Evolutionary conservation across 192 early-diverging fungal genomes (phyloP).

Genomic region (Gamsiella multidivaricata): DNA sequence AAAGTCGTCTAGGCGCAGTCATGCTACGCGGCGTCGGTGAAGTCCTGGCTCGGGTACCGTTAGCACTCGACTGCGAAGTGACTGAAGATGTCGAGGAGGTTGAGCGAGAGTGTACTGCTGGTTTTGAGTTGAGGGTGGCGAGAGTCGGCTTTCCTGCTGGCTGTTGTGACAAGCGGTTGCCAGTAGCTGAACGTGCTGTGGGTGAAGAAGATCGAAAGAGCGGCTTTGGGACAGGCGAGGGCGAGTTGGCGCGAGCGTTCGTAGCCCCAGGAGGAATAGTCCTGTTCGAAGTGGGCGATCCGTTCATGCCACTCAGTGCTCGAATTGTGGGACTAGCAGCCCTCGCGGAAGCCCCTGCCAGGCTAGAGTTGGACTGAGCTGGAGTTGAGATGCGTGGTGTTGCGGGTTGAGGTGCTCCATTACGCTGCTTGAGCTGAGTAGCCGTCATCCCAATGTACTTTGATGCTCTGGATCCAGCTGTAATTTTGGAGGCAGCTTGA

Average conservation of each 20-base stretch:
- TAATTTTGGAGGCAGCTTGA: slow-evolving; percentile 59
- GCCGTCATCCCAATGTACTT: slow-evolving; percentile 69
- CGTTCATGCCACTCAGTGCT: slow-evolving; percentile 10
- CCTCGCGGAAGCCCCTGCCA: slow-evolving; percentile 6
- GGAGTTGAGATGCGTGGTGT: neutral
- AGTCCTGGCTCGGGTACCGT: slow-evolving; percentile 21
- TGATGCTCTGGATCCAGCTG: slow-evolving; percentile 66
- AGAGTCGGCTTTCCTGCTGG: slow-evolving; percentile 26
- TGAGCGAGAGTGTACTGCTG: slow-evolving; percentile 30
- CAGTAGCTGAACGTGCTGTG: slow-evolving; percentile 7
- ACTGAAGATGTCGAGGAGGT: slow-evolving; percentile 42
- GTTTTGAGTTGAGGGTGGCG: slow-evolving; percentile 1
- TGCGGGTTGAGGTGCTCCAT: slow-evolving; percentile 12
- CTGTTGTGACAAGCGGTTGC: slow-evolving; percentile 24
- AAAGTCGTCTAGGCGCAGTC: slow-evolving; percentile 36
- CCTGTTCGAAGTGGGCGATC: slow-evolving; percentile 30
- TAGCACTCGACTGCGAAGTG: slow-evolving; percentile 41
- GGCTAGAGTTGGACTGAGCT: neutral
- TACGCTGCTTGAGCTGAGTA: slow-evolving; percentile 60
- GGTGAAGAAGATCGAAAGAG: slow-evolving; percentile 20
- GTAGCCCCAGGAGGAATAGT: slow-evolving; percentile 18
- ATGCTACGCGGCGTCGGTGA: slow-evolving; percentile 33
- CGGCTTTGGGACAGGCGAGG: slow-evolving; percentile 38
- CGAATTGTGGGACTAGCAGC: slow-evolving; percentile 38
- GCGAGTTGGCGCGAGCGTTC: slow-evolving; percentile 33